A percentile compares a stretch with the other conserved stretches of the same genome.
phyloP scores from a whole-genome alignment of 768 basidiomycete genomes.

The Phaeotremella skinneri region DNA sequence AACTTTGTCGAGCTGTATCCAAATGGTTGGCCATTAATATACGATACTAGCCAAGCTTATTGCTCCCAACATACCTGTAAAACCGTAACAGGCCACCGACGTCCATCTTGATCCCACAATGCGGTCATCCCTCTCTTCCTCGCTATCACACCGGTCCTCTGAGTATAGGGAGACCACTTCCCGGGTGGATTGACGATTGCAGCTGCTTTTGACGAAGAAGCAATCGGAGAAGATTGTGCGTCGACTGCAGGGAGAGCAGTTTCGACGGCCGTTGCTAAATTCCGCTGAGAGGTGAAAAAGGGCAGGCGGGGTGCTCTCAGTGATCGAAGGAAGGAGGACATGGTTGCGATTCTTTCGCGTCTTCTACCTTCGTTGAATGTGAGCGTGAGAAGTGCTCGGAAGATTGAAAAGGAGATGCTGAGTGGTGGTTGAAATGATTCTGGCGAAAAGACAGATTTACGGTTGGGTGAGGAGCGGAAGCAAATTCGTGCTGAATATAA shows the following conservation, averaged over 20 bases:
- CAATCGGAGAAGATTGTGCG: conserved; percentile 8
- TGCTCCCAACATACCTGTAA: conserved; percentile 67
- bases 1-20: conserved; percentile 50
- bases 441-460: too few relatives aligned
- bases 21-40: background rate
- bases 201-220: conserved; percentile 2
- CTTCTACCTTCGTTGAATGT: too few relatives aligned
- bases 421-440: too few relatives aligned
- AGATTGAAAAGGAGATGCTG: too few relatives aligned
- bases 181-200: conserved; percentile 32
- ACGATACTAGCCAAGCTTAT: background rate
- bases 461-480: too few relatives aligned
- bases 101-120: conserved; percentile 87
- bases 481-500: too few relatives aligned
- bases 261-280: conserved; percentile 28
- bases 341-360: too few relatives aligned
- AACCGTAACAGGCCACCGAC: conserved; percentile 83
- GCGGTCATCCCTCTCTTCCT: conserved; percentile 94
- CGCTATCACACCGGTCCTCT: conserved; percentile 88
- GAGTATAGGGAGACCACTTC: conserved; percentile 81
- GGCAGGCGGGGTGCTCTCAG: conserved; percentile 2
- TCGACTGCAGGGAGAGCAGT: conserved; percentile 8
- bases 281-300: conserved; percentile 7
- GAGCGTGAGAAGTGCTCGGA: too few relatives aligned
- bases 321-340: conserved; percentile 13